phyloP scores from a whole-genome alignment of 768 basidiomycete genomes.

The Tulasnella sp. region DNA sequence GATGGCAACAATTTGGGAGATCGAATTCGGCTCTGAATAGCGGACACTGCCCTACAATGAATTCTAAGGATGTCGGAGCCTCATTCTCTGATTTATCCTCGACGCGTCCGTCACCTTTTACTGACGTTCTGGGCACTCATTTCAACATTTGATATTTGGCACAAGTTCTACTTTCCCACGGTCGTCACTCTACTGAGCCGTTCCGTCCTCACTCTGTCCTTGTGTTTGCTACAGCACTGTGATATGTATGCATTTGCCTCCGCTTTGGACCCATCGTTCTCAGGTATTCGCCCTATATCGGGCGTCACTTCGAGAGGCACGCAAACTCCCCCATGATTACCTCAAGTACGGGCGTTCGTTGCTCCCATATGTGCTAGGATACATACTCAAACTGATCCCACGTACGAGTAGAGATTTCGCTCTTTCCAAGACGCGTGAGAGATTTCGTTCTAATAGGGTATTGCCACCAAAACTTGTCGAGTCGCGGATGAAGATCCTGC shows the following conservation, averaged over 20 bases:
- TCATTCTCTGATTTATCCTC: too few species aligned
- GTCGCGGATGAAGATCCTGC: neutral
- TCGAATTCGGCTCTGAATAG: neutral
- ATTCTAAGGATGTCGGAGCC: too few species aligned
- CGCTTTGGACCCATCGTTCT: neutral
- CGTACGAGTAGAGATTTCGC: neutral
- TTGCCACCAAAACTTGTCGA: neutral
- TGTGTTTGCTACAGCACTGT: too few species aligned
- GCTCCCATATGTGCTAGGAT: too few species aligned
- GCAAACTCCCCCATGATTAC: neutral
- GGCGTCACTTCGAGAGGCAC: neutral
- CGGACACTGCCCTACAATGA: neutral
- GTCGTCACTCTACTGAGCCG: too few species aligned
- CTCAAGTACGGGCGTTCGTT: neutral
- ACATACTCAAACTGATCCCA: neutral
- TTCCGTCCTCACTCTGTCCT: too few species aligned
- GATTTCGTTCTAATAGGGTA: neutral
- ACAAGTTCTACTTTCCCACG: too few species aligned
- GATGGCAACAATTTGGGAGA: neutral
- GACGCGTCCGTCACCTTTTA: too few species aligned
- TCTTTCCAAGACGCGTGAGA: neutral
- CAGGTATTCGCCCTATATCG: slow-evolving; percentile 1
- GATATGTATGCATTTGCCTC: neutral
- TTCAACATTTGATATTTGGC: too few species aligned
- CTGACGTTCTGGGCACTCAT: too few species aligned